Conservation (phyloP, 1,284 basidiomycete genomes). For the Heimioporus retisporus region DNA sequence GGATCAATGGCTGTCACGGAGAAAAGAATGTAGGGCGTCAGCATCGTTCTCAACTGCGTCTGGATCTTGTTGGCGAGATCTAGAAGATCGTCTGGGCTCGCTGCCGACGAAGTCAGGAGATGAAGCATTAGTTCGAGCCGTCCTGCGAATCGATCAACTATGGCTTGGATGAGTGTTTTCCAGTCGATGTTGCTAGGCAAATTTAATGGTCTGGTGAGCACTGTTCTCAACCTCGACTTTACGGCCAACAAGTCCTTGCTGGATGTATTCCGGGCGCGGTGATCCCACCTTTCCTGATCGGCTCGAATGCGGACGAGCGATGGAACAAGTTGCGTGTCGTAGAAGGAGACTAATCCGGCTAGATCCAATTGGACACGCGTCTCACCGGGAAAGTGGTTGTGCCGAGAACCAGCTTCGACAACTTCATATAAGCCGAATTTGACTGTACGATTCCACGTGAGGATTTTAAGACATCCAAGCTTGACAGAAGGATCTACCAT, state of each 20-base stretch:
- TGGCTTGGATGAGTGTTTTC: neutral
- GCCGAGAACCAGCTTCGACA: neutral
- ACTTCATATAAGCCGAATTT: neutral
- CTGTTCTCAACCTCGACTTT: neutral
- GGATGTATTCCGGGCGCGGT: neutral
- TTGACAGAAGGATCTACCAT: too few relatives aligned
- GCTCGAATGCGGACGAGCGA: neutral
- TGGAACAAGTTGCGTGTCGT: neutral
- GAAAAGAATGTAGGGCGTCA: neutral
- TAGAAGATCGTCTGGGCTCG: neutral
- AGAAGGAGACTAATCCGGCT: neutral
- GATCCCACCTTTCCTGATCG: neutral
- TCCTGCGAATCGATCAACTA: neutral
- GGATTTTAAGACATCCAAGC: too few relatives aligned
- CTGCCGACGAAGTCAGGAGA: neutral
- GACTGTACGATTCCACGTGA: neutral
- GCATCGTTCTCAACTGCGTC: neutral
- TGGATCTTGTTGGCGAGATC: neutral
- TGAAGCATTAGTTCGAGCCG: neutral
- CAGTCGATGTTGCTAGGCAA: neutral
- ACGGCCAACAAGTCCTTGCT: neutral
- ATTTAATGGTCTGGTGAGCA: neutral
- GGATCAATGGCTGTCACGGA: neutral
- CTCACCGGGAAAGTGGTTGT: neutral
- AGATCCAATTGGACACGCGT: neutral